Evolutionary conservation across 2,329 filamentous ascomycete genomes (phyloP).

Genomic region (Diaporthe longicolla): DNA sequence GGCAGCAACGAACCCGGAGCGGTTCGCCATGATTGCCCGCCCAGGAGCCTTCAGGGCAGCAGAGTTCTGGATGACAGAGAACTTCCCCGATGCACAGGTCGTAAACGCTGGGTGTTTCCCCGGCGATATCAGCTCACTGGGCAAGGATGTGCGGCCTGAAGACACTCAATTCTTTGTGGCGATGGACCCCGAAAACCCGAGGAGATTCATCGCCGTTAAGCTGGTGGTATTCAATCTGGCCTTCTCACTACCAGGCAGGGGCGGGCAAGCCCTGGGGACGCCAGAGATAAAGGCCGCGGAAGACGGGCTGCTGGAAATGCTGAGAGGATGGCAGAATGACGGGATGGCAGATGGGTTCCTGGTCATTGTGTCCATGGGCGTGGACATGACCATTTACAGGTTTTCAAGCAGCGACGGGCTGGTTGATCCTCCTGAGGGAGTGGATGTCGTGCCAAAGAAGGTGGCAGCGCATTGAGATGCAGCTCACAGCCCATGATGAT

Average conservation of each 20-base stretch:
- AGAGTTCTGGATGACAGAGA: slow-evolving; percentile 15
- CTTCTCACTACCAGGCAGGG: background rate
- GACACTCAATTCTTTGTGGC: slow-evolving; percentile 25
- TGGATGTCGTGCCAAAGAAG: slow-evolving; percentile 9
- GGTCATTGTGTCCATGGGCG: slow-evolving; percentile 5
- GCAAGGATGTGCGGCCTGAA: background rate
- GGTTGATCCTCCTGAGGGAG: slow-evolving; percentile 4
- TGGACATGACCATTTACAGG: background rate
- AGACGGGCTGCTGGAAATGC: background rate
- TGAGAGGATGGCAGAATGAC: slow-evolving; percentile 3
- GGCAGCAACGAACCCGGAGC: background rate
- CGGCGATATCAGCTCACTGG: background rate
- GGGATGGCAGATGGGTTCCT: slow-evolving; percentile 14
- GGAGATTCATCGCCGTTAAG: slow-evolving; percentile 3
- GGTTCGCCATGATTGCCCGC: slow-evolving; percentile 4
- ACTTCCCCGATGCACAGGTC: slow-evolving; percentile 8
- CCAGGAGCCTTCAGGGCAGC: background rate
- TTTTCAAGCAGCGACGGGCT: slow-evolving; percentile 1
- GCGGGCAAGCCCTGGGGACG: background rate
- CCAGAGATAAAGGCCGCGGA: slow-evolving; percentile 12
- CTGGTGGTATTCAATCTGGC: background rate
- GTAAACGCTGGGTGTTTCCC: slow-evolving; percentile 9
- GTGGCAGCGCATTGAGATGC: background rate
- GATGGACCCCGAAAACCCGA: slow-evolving; percentile 1
- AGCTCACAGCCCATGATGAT: background rate